phyloP scores from a whole-genome alignment of 192 early-diverging fungal genomes.

The Entomortierella chlamydospora region DNA sequence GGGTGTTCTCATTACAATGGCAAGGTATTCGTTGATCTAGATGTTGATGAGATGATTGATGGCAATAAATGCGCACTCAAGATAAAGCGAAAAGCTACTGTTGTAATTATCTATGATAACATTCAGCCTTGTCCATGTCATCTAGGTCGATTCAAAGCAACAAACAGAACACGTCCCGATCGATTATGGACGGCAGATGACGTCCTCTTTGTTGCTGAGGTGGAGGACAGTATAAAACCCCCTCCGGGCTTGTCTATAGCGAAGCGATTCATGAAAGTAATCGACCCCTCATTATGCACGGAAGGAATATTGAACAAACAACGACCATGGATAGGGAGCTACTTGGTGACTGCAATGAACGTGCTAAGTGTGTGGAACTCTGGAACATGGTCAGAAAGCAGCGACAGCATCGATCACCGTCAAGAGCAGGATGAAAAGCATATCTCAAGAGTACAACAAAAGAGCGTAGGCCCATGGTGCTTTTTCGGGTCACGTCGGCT shows the following conservation, averaged over 20 bases:
- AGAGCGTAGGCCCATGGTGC: slow-evolving; percentile 20
- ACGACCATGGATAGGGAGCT: slow-evolving; percentile 53
- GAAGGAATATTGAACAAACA: slow-evolving; percentile 26
- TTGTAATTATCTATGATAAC: neutral
- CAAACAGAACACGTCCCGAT: slow-evolving; percentile 28
- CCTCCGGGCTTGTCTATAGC: slow-evolving; percentile 36
- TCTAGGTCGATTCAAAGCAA: slow-evolving; percentile 54
- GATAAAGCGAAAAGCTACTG: too few species aligned
- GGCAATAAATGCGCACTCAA: too few species aligned
- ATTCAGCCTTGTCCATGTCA: neutral
- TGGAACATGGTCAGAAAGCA: too few species aligned
- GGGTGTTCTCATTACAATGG: slow-evolving; percentile 56
- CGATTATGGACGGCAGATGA: slow-evolving; percentile 50
- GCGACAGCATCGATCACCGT: neutral
- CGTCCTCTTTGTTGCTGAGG: slow-evolving; percentile 51
- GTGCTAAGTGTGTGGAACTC: slow-evolving; percentile 40
- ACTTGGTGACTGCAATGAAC: slow-evolving; percentile 55
- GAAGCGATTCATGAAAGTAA: slow-evolving; percentile 34
- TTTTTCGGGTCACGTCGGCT: slow-evolving; percentile 23
- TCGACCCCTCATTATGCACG: slow-evolving; percentile 53
- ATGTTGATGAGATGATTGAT: neutral
- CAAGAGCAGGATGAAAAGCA: neutral
- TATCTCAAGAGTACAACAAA: neutral
- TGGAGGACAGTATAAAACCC: slow-evolving; percentile 25
- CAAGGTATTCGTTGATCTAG: slow-evolving; percentile 13